Evolutionary conservation across 2,329 filamentous ascomycete genomes (phyloP), one percentile per base, ranked within the genome.

Genomic region (Pyrenophora teres): DNA sequence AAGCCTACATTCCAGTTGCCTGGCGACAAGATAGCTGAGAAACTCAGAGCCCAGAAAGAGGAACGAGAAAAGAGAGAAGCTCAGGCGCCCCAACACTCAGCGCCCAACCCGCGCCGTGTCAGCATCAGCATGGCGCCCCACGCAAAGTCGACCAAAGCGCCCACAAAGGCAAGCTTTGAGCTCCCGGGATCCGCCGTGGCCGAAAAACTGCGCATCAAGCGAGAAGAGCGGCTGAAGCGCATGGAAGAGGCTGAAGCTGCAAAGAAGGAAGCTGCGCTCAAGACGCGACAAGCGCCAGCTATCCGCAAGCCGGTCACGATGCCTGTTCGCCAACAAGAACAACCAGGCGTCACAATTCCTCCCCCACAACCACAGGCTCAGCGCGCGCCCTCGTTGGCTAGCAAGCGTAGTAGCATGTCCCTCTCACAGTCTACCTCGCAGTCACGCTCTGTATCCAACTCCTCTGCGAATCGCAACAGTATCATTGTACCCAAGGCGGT

Each of bases 111-210:
- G 32, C 52, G 55, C 6, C 52, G 55, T n/a, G 47, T 44, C 7
- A 54, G 52, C 31, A 52, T 54, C 30, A 52, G 70, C 59, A 72
- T 75, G 65, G 74, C 49, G 16, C 44, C 44, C 7, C 74, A 71
- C 12, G 61, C 72, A 8, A 83, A 80, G 59, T 81, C 79, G 3
- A 71, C 69, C 18, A 83, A 83, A 59, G 71, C 79, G 6, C 76
- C 76, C 0, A 83, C 81, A 0, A 74, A 71, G 42, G 70, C 80
- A 13, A 80, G 70, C 21, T 84, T 84, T 61, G 72, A 77, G 44
- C 73, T 84, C 0, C 80, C 81, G 0, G 81, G 81, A 6, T 81
- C 83, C 57, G 80, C 76, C 12, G 70, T 83, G 2, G 80, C 70
- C 6, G 68, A 67, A 21, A 67, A 65, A 27, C 50, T 71, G 1